Conservation (phyloP, 164 flowering plant genomes). For the Berberis vulgaris region DNA sequence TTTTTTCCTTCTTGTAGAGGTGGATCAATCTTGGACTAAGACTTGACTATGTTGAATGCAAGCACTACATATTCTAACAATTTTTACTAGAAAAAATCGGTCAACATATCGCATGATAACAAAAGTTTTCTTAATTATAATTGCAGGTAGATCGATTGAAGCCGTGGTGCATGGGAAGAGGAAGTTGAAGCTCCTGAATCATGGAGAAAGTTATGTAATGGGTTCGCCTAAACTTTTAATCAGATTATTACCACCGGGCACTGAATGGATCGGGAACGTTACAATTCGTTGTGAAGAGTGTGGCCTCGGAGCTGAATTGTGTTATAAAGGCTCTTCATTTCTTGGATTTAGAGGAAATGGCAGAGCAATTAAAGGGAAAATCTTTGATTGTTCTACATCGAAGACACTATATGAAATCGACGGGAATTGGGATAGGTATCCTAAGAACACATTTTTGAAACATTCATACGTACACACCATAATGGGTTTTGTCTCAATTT, state of each 20-base stretch:
- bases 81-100: background rate
- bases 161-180: constrained; percentile 54
- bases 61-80: background rate
- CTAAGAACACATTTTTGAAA: background rate
- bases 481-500: background rate
- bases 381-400: constrained; percentile 35
- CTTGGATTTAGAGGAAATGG: constrained; percentile 32
- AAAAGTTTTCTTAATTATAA: background rate
- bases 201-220: constrained; percentile 63
- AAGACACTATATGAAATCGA: constrained; percentile 45
- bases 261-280: constrained; percentile 63
- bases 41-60: too few species aligned
- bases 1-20: too few species aligned
- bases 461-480: background rate
- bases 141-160: constrained; percentile 59
- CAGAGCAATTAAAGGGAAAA: constrained; percentile 57
- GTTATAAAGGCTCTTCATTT: constrained; percentile 32
- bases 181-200: constrained; percentile 43
- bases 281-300: constrained; percentile 52
- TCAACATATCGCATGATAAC: background rate
- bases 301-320: constrained; percentile 60
- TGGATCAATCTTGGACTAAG: too few species aligned
- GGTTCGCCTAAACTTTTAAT: constrained; percentile 55
- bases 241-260: constrained; percentile 62
- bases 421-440: constrained; percentile 88